Percentiles rank a stretch among this genome's conserved stretches.
phyloP scores from a whole-genome alignment of 2,329 filamentous ascomycete species.

The Fusarium duplospermum region DNA sequence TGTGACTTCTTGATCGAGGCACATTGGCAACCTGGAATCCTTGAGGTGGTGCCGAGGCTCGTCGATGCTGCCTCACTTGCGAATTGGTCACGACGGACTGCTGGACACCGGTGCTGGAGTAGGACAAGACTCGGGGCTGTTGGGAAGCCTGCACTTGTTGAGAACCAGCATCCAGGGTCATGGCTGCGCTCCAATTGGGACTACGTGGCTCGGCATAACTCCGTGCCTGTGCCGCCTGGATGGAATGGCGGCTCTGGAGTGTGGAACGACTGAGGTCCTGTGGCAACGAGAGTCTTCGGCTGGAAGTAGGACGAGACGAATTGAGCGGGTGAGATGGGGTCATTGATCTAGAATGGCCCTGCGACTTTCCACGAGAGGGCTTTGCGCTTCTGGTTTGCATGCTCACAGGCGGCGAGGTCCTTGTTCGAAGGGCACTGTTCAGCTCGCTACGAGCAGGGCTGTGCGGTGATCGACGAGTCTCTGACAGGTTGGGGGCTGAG shows the following conservation, averaged over 20 bases:
- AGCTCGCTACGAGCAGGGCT: constrained; percentile 18
- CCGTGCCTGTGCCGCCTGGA: constrained; percentile 17
- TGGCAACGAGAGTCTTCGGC: constrained; percentile 32
- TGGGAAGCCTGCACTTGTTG: constrained; percentile 19
- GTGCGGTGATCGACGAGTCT: constrained; percentile 14
- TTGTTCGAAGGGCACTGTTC: constrained; percentile 44
- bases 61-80: constrained; percentile 33
- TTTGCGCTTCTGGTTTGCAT: constrained; percentile 55
- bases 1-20: constrained; percentile 27
- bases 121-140: constrained; percentile 26
- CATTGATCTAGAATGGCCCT: constrained; percentile 20
- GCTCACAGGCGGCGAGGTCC: constrained; percentile 55
- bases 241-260: constrained; percentile 25
- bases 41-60: constrained; percentile 34
- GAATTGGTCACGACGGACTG: constrained; percentile 5
- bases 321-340: constrained; percentile 29
- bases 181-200: constrained; percentile 21
- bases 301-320: constrained; percentile 2
- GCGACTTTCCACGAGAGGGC: constrained; percentile 26
- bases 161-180: constrained; percentile 9
- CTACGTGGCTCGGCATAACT: constrained; percentile 22
- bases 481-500: constrained; percentile 45
- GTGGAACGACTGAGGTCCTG: constrained; percentile 33
- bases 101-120: constrained; percentile 34
- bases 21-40: constrained; percentile 6